Base-by-base conservation (phyloP, 805 yeast genomes). In the Nakazawaea pomicola region DNA sequence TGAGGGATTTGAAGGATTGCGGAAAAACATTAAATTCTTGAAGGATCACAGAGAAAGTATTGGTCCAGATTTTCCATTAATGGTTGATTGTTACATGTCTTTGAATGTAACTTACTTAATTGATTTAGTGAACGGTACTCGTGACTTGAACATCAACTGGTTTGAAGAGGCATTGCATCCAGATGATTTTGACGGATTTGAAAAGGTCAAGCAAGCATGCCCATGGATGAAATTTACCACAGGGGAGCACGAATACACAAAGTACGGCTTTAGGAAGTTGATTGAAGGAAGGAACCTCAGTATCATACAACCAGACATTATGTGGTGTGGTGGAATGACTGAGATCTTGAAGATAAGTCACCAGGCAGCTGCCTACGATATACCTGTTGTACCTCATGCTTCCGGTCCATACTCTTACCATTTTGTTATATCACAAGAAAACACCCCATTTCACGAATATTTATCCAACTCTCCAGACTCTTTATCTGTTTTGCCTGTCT, bases 71-170 rank as follows among this genome's bases (percentile, higher is more conserved):
- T 71, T 68, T 64, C 77, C 77, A 42, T 48, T 71, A 36, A 70
- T 71, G 74, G 75, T 71, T 36, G 77, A 71, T 50, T 71, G 77
- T 53, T 71, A 70, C 62, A 71, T 71, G 77, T 62, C 74, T 2
- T 54, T 71, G 46, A 70, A 64, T 41, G 76, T 70, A 16, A 59
- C 70, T n/a, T 71, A 71, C 43, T 62, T 65, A 10, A 70, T 71
- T 49, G 71, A 71, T 32, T 57, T 71, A 29, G 70, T 65, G 29
- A 56, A 56, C 36, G 74, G 72, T 7, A 63, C 72, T 18, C 54
- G 60, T 41, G 70, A 70, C 48, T 56, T 71, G 51, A 63, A 70
- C 51, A 67, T 71, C 53, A 71, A 71, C 58, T 71, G 76, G 76
- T 70, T 67, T 56, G 77, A 71, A 51, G 76, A 71, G 51, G 70